Evolutionary conservation across 345 rosid species (phyloP), one percentile per base, ranked within the genome.

Genomic region (Gynandropsis gynandra): DNA sequence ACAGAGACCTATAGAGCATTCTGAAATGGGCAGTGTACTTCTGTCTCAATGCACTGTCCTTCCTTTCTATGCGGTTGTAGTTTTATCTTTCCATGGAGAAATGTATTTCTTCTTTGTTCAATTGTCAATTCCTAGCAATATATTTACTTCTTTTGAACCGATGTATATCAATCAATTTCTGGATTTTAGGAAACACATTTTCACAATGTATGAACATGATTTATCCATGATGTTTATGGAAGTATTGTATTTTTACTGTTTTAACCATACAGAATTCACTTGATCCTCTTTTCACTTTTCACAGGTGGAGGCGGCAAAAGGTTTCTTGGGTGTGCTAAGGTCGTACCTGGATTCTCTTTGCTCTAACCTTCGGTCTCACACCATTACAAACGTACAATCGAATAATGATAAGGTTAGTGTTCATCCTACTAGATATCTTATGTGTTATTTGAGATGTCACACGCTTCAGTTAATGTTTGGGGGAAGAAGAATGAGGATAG

Each of bases 321-420:
- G 80, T 40, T 90, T 90, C 66, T 61, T 90, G 17, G 10, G 38
- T 56, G 89, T 80, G 54, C 56, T 87, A 67, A 82, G 89, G 75
- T 62, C 68, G 4, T 90, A 90, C 70, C 35, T 87, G 64, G 89
- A 84, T 72, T 76, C 86, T 33, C 98, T 90, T 59, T 87, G 92
- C 72, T 76, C 87, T 47, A 90, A 84, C 73, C 70, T 90, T 36
- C 95, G 92, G 1, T 90, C 98, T 0, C 95, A 90, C 56, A 90
- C 98, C 35, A 90, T 90, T 47, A 90, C 98, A 61, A 87, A 90
- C 67, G 98, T 90, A 42, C 98, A 90, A 59, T 90, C 96, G 53
- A 90, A 90, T 60, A 85, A 87, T 16, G 98, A 87, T 54, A 90
- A 90, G 98, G 98, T 89, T 52, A 16, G 77, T 47, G 32, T 58